These are phyloP conservation scores for Platismatia glauca DNA, from an alignment of 495 filamentous ascomycete genomes.

Conservation along the genomic window DNA sequence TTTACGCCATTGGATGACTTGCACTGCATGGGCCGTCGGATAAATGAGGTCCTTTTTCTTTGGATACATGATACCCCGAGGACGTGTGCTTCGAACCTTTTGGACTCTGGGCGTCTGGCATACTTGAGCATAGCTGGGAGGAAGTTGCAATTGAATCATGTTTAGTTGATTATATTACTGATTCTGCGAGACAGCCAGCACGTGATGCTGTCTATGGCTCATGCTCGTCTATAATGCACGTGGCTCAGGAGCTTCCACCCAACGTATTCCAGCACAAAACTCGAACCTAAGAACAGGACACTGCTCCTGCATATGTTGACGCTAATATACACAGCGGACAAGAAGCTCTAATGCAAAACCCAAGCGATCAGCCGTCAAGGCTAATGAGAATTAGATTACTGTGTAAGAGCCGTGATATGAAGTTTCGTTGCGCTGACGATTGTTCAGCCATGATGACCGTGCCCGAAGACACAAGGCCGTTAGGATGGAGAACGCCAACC, in stretches of 20 bases:
- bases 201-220: constrained; percentile 12
- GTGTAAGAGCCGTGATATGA: constrained; percentile 7
- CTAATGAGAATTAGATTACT: constrained; percentile 8
- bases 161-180: neutral
- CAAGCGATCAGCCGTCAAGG: constrained; percentile 13
- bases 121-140: neutral
- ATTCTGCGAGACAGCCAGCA: constrained; percentile 5
- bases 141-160: neutral
- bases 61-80: constrained; percentile 9
- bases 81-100: neutral
- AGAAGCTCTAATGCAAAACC: constrained; percentile 5
- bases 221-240: constrained; percentile 13
- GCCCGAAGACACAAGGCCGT: constrained; percentile 7
- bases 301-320: constrained; percentile 1
- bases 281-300: constrained; percentile 10
- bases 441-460: constrained; percentile 7
- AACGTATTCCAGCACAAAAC: neutral
- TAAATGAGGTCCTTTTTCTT: neutral
- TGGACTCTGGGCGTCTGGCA: neutral
- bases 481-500: constrained; percentile 10
- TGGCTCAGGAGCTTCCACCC: constrained; percentile 1
- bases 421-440: constrained; percentile 12
- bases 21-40: constrained; percentile 1
- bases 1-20: neutral
- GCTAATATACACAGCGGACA: constrained; percentile 10